These are phyloP conservation scores for Hypoxylon rickii DNA, from an alignment of 495 filamentous ascomycete species.

Conservation along the genomic window DNA sequence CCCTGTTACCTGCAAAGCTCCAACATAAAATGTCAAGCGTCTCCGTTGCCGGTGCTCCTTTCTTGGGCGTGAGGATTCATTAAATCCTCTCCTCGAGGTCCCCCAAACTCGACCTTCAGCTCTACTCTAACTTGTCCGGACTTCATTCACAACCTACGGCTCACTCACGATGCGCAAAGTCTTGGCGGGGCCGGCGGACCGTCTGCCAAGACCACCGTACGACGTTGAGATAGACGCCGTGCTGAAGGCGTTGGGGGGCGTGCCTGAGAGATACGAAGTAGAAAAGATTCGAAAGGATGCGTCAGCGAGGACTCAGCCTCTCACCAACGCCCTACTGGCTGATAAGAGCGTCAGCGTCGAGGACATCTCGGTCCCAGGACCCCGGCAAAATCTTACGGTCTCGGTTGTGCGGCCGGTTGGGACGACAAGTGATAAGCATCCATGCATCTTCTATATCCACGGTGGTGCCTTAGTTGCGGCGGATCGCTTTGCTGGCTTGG, in stretches of 20 bases:
- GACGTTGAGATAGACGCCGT: constrained; percentile 36
- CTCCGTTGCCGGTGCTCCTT: constrained; percentile 13
- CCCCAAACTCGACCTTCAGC: constrained; percentile 5
- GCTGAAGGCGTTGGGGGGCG: constrained; percentile 29
- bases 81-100: neutral
- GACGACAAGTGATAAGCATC: constrained; percentile 19
- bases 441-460: constrained; percentile 40
- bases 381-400: constrained; percentile 29
- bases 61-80: neutral
- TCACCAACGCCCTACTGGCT: constrained; percentile 36
- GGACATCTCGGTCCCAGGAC: constrained; percentile 33
- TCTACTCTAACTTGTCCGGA: constrained; percentile 1
- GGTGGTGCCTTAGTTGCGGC: constrained; percentile 38
- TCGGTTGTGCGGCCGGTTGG: constrained; percentile 35
- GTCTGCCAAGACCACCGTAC: constrained; percentile 39
- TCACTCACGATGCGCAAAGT: constrained; percentile 33
- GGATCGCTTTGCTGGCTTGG: constrained; percentile 39
- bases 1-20: constrained; percentile 24
- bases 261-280: constrained; percentile 38
- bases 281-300: constrained; percentile 39
- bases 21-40: constrained; percentile 31
- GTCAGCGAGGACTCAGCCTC: constrained; percentile 32
- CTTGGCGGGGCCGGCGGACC: constrained; percentile 38
- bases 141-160: neutral
- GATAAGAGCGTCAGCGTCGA: constrained; percentile 38